A percentile compares a stretch with the other conserved stretches of the same genome.
Conservation (phyloP, 441 rosid species). For the Syzygium syzygioides region DNA sequence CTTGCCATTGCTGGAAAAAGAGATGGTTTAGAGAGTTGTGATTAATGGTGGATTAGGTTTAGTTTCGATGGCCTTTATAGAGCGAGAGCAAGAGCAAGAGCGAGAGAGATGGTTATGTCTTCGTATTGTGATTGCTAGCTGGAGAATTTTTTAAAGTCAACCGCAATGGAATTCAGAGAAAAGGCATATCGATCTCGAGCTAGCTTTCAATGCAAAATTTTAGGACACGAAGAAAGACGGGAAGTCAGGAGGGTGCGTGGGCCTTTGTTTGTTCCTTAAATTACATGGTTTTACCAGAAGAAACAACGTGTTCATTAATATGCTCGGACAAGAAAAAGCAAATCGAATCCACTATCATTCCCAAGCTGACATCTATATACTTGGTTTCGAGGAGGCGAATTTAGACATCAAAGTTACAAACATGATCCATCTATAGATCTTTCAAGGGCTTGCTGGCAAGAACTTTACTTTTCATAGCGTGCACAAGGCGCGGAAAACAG, state of each 20-base stretch:
- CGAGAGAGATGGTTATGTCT: not conserved
- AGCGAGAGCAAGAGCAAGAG: not conserved
- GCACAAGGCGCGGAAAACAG: not conserved
- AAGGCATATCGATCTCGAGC: not conserved
- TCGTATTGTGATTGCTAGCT: not conserved
- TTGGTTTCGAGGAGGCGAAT: not conserved
- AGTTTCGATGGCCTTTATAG: not conserved
- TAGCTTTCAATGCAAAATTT: not conserved
- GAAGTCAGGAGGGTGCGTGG: not conserved
- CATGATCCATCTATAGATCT: not conserved
- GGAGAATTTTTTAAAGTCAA: not conserved
- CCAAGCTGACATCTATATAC: not conserved
- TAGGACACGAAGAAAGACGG: not conserved
- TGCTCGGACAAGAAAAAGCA: not conserved
- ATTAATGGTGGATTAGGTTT: not conserved
- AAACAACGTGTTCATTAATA: not conserved
- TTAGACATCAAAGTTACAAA: not conserved
- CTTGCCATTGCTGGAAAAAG: slow-evolving; percentile 3
- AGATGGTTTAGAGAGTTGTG: slow-evolving; percentile 25
- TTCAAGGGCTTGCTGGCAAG: not conserved
- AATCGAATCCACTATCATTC: not conserved
- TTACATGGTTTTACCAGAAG: not conserved
- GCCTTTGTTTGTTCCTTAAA: not conserved
- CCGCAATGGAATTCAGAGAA: not conserved
- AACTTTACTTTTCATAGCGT: not conserved